These are phyloP conservation scores for Stagonosporopsis rhizophila DNA, from an alignment of 2,329 filamentous ascomycete genomes.

Conservation along the genomic window DNA sequence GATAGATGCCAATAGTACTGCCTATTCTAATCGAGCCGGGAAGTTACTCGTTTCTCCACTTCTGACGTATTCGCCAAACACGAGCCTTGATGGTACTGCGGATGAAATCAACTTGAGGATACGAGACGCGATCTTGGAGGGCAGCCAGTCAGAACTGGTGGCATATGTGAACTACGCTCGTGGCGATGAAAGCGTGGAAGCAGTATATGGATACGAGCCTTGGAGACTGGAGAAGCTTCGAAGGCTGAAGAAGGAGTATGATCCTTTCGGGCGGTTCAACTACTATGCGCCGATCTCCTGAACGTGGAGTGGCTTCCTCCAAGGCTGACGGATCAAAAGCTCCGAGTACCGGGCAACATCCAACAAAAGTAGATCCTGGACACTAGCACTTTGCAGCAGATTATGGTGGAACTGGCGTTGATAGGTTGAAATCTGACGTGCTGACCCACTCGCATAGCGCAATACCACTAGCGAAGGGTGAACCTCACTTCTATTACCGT, in stretches of 20 bases:
- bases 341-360: not conserved
- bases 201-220: constrained; percentile 44
- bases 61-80: constrained; percentile 1
- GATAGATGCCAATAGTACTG: constrained; percentile 25
- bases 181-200: constrained; percentile 38
- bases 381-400: not conserved
- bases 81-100: not conserved
- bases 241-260: constrained; percentile 43
- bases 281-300: constrained; percentile 37
- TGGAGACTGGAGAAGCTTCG: constrained; percentile 44
- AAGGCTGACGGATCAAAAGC: not conserved
- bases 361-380: not conserved
- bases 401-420: not conserved
- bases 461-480: constrained; percentile 13
- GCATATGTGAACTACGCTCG: constrained; percentile 47
- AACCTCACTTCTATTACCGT: not conserved
- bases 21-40: constrained; percentile 27
- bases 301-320: not conserved
- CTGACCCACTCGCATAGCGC: constrained; percentile 20
- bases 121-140: not conserved
- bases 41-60: constrained; percentile 16
- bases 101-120: not conserved
- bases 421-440: constrained; percentile 15
- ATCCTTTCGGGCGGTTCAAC: constrained; percentile 40
- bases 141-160: not conserved